A percentile compares a stretch with the other conserved stretches of the same genome.
These are phyloP conservation scores for Cryphonectria parasitica DNA, from an alignment of 2,329 filamentous ascomycete species.

Conservation along the genomic window DNA sequence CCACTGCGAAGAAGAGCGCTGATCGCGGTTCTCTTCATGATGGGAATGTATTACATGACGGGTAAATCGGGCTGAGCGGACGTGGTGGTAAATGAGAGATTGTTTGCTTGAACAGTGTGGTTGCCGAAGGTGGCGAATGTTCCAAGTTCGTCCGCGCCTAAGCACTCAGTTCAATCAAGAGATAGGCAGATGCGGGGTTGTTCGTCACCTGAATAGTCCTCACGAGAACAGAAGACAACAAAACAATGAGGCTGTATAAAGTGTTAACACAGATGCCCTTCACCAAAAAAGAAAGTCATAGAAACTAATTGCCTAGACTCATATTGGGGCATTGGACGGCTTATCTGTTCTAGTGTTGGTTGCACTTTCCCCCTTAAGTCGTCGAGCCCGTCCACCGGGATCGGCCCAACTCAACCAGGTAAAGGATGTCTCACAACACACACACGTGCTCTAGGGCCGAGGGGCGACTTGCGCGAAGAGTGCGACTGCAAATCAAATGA, in stretches of 20 bases:
- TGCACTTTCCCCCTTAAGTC: neutral
- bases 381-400: neutral
- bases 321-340: too few species aligned
- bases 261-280: neutral
- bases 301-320: neutral
- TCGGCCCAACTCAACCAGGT: neutral
- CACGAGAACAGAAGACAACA: too few species aligned
- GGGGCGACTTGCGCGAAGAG: neutral
- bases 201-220: neutral
- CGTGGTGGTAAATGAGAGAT: neutral
- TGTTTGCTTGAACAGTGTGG: neutral
- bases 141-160: neutral
- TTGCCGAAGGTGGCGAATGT: slow-evolving; percentile 16
- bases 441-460: neutral
- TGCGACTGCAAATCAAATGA: neutral
- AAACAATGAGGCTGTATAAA: neutral
- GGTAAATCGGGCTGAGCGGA: neutral
- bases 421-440: neutral
- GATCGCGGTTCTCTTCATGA: slow-evolving; percentile 13
- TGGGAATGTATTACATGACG: neutral
- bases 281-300: neutral
- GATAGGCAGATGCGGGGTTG: neutral
- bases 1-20: slow-evolving; percentile 13
- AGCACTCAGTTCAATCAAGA: neutral
- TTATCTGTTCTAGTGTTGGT: neutral